Base-by-base conservation (phyloP, 2,329 filamentous ascomycete species). In the Akanthomyces muscarius region DNA sequence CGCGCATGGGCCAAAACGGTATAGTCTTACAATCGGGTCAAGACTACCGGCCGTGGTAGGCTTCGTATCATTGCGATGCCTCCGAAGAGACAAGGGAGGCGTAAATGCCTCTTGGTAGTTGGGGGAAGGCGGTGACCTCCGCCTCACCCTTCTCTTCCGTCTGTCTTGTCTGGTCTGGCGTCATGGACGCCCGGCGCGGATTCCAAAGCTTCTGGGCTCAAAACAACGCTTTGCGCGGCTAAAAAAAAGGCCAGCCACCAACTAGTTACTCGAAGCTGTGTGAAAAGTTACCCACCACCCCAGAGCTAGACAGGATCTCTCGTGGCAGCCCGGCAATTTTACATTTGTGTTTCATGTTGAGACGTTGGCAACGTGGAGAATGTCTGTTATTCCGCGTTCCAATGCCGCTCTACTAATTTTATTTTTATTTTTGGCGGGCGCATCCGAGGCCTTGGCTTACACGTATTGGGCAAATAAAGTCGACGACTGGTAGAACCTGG, bases 221-320 rank as follows among this genome's bases (percentile, higher is more conserved):
- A 60, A 60, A 60, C 47, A 11, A 60, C 57, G 48, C 57, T 60
- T 33, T 45, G 38, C 57, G 57, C 47, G 57, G 47, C 57, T 60
- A 60, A 51, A 36, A 10, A 30, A 18, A 25, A 5, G 47, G 23
- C 25, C 38, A 16, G 38, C 38, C 38, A 41, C 7, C 14, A 14
- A 6, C 6, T 30, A 30, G 28, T 30, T 30, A 30, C 28, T 30
- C 28, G 28, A 4, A 30, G 28, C 28, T 30, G 28, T 30, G 28
- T 30, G 28, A 41, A 41, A 41, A 41, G 1, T 3, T 3, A 41
- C 13, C 38, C 38, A 41, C 38, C 10, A 8, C 38, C 38, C 13
- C 4, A 41, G 13, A 16, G 38, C 28, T 30, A 41, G 14, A 16
- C 13, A 21, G n/a, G 42, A 21, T 45, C 6, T 21, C 42, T 53